A percentile compares a stretch with the other conserved stretches of the same genome.
Conservation (phyloP, 225 moss, liverwort and hornwort genomes). For the Marchantia paleacea region DNA sequence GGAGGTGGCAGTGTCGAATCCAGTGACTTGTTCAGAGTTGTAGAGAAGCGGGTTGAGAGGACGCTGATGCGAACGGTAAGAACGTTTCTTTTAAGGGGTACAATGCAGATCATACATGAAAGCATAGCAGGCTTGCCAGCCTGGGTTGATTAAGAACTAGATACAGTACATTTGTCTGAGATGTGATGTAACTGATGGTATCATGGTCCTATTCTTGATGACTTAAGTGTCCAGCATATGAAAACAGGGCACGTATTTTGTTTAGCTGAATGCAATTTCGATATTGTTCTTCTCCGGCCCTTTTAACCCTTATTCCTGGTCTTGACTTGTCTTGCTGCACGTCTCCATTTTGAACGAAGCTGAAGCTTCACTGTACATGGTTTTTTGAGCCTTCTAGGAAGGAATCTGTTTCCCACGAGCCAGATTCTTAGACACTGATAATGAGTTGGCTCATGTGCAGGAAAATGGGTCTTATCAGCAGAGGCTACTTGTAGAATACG, state of each 20-base stretch:
- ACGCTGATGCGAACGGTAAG: slow-evolving; percentile 93
- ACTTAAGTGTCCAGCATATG: neutral
- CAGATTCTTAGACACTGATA: neutral
- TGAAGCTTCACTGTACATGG: neutral
- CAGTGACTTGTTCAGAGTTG: slow-evolving; percentile 54
- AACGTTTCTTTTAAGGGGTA: neutral
- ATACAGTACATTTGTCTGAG: neutral
- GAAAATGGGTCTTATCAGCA: slow-evolving; percentile 91
- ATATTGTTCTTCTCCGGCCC: neutral
- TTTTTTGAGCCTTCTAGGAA: neutral
- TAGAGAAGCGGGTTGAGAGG: slow-evolving; percentile 80
- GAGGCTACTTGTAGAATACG: slow-evolving; percentile 75
- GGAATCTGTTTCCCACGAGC: neutral
- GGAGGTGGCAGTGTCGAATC: slow-evolving; percentile 66
- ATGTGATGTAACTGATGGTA: neutral
- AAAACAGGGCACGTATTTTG: neutral
- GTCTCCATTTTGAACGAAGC: neutral
- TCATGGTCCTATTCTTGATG: neutral
- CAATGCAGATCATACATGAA: neutral
- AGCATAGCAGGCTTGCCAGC: neutral
- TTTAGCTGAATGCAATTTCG: too few relatives aligned
- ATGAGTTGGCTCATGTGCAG: slow-evolving; percentile 40
- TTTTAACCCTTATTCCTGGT: neutral
- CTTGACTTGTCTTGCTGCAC: neutral
- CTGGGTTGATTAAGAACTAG: neutral